Evolutionary conservation across 2,329 filamentous ascomycete genomes (phyloP), one percentile per base, ranked within the genome.

Genomic region (Cryphonectria nitschkei): DNA sequence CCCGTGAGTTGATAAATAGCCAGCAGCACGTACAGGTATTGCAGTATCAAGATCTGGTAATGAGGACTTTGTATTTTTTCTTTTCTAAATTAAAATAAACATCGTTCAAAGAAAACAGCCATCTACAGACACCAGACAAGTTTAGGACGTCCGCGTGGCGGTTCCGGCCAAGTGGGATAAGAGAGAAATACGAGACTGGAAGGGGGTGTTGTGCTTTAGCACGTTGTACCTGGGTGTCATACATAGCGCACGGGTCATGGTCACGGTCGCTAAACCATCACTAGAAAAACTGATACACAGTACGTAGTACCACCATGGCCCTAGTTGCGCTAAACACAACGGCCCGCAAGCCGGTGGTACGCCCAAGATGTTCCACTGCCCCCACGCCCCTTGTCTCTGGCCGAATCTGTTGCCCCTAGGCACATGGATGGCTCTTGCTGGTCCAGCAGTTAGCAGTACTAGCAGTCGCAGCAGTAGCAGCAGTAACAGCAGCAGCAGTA

Each of bases 301-400:
- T n/a, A 52, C 26, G 22, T 26, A 26, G 22, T 41, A 41, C 39
- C 43, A 46, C 14, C 43, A 46, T 19, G 43, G 14, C 43, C n/a
- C 52, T 26, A 32, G 26, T 16, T 56, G 54, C 54, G 54, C 54
- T 56, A 56, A 32, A 56, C 54, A 29, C 54, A 29, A 32, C 54
- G 54, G 54, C 54, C 54, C 54, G 54, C 54, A 32, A 29, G 54
- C 54, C 54, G 54, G 54, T 56, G 54, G 54, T 56, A 29, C 26
- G 26, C 54, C 54, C 54, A 56, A 6, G 9, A 26, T 56, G 54
- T 56, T 29, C 54, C 54, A 32, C 54, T 32, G 54, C 26, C 58
- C 58, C 34, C 60, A 65, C 26, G 50, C 50, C 26, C 32, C 43
- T 37, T 65, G 63, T 37, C 43, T 43, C 52, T 29, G 37, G 2